Evolutionary conservation across 148 eudicot genomes (phyloP), one percentile per base, ranked within the genome.

Genomic region (Oxyria digyna): DNA sequence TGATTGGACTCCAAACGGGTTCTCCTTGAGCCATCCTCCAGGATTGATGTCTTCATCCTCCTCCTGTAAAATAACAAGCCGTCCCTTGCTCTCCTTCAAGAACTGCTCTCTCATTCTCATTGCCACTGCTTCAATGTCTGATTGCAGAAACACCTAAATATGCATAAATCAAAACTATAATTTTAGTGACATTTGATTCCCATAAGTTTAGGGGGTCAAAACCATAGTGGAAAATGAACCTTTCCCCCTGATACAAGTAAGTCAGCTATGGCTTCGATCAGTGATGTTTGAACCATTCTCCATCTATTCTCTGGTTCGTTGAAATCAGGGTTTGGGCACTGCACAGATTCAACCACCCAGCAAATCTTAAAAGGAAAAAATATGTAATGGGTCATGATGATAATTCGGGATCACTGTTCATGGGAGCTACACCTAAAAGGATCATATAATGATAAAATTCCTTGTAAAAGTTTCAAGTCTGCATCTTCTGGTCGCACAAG

Each of bases 311-410:
- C 85, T 62, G 96, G 96, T 74, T 80, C 76, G 78, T 82, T 84
- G 74, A 91, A 91, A 77, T 91, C 96, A 59, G 97, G 97, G 74
- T 88, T 87, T 71, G 96, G 97, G 70, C 97, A 91, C 97, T 70
- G 72, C 42, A 33, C 41, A 31, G 27, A 31, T 45, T 52, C 33
- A 52, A 18, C 55, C 38, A 27, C 4, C n/a, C 37, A 31, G 38
- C 26, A 21, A 50, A 50, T 50, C 57, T 50, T 1, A 6, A 50
- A 45, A 42, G 10, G 45, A n/a, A 35, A 14, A n/a, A 45, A 15
- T 3, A 21, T 50, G 13, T 50, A 1, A 50, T 50, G 12, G 11
- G 10, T 50, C 57, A 50, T 21, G 10, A 45, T n/a, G 9, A 50
- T 2, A 50, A 50, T 12, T 18, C 10, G 11, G 9, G 26, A 18